Conservation (phyloP, 768 basidiomycete genomes). For the Saitozyma sp. region DNA sequence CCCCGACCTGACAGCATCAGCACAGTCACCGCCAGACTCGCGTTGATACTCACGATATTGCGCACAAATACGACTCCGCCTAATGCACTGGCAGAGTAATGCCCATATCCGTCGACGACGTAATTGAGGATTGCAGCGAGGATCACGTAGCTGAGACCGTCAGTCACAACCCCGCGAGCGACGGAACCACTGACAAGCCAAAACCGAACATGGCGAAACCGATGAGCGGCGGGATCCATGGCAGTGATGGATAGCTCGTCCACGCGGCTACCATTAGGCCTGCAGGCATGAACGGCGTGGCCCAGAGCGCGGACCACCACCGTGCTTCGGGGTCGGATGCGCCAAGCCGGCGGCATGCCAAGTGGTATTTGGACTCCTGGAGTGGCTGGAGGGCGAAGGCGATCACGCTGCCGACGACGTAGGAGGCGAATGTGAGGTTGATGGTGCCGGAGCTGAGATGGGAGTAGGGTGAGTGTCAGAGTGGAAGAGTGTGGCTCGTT, state of each 20-base stretch:
- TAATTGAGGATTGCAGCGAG: conserved; percentile 39
- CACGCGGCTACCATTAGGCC: conserved; percentile 41
- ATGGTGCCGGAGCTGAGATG: conserved; percentile 34
- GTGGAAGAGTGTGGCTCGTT: no score
- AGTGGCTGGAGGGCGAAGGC: conserved; percentile 36
- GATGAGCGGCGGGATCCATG: conserved; percentile 38
- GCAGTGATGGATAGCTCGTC: conserved; percentile 27
- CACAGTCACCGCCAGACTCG: no score
- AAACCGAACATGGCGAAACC: conserved; percentile 41
- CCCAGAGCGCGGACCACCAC: conserved; percentile 40
- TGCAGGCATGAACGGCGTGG: conserved; percentile 33
- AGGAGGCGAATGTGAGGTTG: conserved; percentile 38
- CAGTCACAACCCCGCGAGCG: background rate
- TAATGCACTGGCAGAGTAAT: conserved; percentile 34
- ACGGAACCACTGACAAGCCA: conserved; percentile 26
- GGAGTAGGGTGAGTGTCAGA: no score
- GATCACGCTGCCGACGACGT: conserved; percentile 34
- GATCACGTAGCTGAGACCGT: conserved; percentile 21
- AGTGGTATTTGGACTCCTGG: conserved; percentile 31
- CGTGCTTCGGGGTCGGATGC: conserved; percentile 33
- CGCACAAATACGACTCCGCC: conserved; percentile 34
- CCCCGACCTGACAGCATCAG: no score
- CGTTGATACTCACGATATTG: conserved; percentile 32
- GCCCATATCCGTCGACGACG: conserved; percentile 41
- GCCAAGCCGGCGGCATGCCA: conserved; percentile 10